Percentiles rank a stretch among this genome's conserved stretches.
These are phyloP conservation scores for Dendrocalamus latiflorus DNA, from an alignment of 202 grass and related monocot genomes.

Conservation along the genomic window DNA sequence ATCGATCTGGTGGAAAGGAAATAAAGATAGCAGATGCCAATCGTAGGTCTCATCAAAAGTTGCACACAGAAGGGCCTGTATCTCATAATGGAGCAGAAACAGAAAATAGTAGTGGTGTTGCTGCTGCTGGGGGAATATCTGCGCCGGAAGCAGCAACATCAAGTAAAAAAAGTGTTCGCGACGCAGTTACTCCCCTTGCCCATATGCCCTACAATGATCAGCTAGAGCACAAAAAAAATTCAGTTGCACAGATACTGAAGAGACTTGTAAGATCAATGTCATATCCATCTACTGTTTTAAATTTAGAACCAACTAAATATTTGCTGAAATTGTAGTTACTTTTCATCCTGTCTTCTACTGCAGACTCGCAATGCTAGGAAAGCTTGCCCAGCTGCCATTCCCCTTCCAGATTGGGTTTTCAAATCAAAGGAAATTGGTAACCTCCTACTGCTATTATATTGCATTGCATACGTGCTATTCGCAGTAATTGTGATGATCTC, in stretches of 20 bases:
- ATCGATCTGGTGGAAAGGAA: slow-evolving; percentile 55
- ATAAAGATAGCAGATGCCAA: slow-evolving; percentile 91
- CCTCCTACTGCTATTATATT: slow-evolving; percentile 8
- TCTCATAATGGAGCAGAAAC: slow-evolving; percentile 28
- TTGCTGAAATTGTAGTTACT: neutral
- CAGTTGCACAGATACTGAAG: slow-evolving; percentile 73
- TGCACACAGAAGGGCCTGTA: slow-evolving; percentile 9
- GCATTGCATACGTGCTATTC: neutral
- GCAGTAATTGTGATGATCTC: neutral
- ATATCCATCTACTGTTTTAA: slow-evolving; percentile 4
- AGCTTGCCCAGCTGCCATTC: slow-evolving; percentile 75
- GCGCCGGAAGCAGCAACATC: slow-evolving; percentile 17
- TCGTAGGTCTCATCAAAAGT: slow-evolving; percentile 58
- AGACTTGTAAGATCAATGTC: slow-evolving; percentile 57
- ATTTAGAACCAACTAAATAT: neutral
- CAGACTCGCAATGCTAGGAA: slow-evolving; percentile 98
- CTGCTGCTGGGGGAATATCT: slow-evolving; percentile 33
- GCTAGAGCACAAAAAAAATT: slow-evolving; percentile 82
- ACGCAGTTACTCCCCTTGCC: slow-evolving; percentile 83
- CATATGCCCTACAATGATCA: slow-evolving; percentile 80
- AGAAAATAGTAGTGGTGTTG: slow-evolving; percentile 35
- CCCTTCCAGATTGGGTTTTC: slow-evolving; percentile 79
- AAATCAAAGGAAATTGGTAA: slow-evolving; percentile 83
- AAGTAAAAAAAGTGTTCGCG: slow-evolving; percentile 53
- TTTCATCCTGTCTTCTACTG: slow-evolving; percentile 20